Evolutionary conservation across 345 rosid genomes (phyloP).

Genomic region (Linum lewisii): DNA sequence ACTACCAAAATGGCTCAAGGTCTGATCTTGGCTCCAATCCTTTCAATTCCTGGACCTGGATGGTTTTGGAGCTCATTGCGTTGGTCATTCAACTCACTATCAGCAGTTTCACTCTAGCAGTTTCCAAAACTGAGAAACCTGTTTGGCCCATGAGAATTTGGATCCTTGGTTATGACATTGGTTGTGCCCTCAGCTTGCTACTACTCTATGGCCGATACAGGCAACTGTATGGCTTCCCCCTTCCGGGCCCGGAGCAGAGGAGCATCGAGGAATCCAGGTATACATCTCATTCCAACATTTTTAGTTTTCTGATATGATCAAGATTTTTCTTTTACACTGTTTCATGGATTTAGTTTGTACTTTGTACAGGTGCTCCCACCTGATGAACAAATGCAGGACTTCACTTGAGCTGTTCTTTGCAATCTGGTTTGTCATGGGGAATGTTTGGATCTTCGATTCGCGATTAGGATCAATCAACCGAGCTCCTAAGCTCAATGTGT

Average conservation of each 20-base stretch:
- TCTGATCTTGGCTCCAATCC: slow-evolving; percentile 89
- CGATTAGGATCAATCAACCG: slow-evolving; percentile 65
- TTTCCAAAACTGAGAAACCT: slow-evolving; percentile 66
- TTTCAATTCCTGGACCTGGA: slow-evolving; percentile 79
- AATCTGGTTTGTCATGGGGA: slow-evolving; percentile 99
- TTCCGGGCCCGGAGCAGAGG: slow-evolving; percentile 64
- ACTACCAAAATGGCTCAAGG: slow-evolving; percentile 85
- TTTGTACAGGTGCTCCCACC: slow-evolving; percentile 46
- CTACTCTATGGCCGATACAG: slow-evolving; percentile 70
- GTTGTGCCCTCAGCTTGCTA: slow-evolving; percentile 61
- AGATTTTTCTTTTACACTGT: not conserved
- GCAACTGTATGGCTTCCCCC: slow-evolving; percentile 29
- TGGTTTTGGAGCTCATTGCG: slow-evolving; percentile 73
- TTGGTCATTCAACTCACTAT: slow-evolving; percentile 54
- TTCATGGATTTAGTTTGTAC: too few species aligned
- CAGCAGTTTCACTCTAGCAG: slow-evolving; percentile 52
- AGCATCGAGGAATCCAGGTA: slow-evolving; percentile 84
- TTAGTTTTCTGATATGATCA: not conserved
- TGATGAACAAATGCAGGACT: slow-evolving; percentile 89
- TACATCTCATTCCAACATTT: not conserved
- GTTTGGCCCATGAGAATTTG: slow-evolving; percentile 93
- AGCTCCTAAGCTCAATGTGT: slow-evolving; percentile 81
- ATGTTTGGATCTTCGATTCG: slow-evolving; percentile 95
- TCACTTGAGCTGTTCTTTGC: slow-evolving; percentile 95
- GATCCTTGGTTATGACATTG: slow-evolving; percentile 78